Percentiles rank a stretch among this genome's conserved stretches.
Conservation (phyloP, 2,329 filamentous ascomycete genomes). For the Aspergillus fumigatiaffinis region DNA sequence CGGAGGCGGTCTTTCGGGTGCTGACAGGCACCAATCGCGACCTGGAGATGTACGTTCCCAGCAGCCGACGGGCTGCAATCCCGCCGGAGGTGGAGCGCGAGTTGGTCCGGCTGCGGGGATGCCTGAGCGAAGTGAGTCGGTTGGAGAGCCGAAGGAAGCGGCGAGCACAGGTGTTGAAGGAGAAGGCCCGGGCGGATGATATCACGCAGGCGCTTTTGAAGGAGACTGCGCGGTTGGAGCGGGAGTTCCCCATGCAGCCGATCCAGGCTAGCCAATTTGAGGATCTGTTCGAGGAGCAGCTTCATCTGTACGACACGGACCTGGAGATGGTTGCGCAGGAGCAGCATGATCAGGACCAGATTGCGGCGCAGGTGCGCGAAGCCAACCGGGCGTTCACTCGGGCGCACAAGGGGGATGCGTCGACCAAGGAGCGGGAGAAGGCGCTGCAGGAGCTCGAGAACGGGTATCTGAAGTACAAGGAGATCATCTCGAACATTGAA, state of each 20-base stretch:
- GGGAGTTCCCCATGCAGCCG: conserved; percentile 76
- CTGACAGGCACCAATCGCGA: conserved; percentile 75
- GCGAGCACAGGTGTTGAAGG: conserved; percentile 72
- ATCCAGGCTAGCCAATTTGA: conserved; percentile 91
- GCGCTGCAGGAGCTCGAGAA: conserved; percentile 85
- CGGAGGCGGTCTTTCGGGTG: conserved; percentile 69
- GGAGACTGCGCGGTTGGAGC: conserved; percentile 80
- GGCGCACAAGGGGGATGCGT: conserved; percentile 64
- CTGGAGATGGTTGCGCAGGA: conserved; percentile 68
- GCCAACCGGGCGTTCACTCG: conserved; percentile 75
- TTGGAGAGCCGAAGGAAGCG: conserved; percentile 76
- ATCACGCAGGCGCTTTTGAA: conserved; percentile 76
- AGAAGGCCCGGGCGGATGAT: conserved; percentile 81
- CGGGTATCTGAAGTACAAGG: conserved; percentile 93
- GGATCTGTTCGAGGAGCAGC: conserved; percentile 76
- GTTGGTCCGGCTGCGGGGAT: conserved; percentile 69
- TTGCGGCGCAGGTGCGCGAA: conserved; percentile 65
- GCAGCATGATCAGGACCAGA: conserved; percentile 68
- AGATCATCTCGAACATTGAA: conserved; percentile 87
- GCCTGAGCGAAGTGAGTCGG: conserved; percentile 78
- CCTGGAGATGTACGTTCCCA: conserved; percentile 85
- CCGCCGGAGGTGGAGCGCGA: conserved; percentile 77
- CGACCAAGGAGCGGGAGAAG: conserved; percentile 71
- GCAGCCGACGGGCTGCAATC: conserved; percentile 72
- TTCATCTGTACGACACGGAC: conserved; percentile 78